These are phyloP conservation scores for Tricladium varicosporioides DNA, from an alignment of 2,329 filamentous ascomycete species.

Conservation along the genomic window DNA sequence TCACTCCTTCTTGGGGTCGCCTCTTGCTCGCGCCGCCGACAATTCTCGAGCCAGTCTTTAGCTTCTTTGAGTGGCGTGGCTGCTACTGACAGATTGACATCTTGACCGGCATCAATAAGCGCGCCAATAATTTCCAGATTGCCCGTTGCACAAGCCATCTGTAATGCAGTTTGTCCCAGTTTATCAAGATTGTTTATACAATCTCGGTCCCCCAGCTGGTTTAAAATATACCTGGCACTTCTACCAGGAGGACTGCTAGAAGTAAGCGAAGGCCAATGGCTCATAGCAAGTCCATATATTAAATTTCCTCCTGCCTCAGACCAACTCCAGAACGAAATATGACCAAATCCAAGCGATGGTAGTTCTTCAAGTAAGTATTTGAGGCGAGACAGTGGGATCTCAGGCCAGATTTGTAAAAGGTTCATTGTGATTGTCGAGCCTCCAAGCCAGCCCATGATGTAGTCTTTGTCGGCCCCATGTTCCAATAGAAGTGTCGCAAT, in stretches of 20 bases:
- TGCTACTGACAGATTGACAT: neutral
- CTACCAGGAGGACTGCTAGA: neutral
- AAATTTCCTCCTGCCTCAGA: neutral
- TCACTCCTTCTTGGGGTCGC: neutral
- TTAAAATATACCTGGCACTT: conserved; percentile 1
- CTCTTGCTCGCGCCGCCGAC: neutral
- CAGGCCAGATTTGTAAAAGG: conserved; percentile 1
- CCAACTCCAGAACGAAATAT: neutral
- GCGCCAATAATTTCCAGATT: conserved; percentile 1
- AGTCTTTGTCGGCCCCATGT: conserved; percentile 1
- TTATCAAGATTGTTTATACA: conserved; percentile 2
- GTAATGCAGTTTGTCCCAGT: neutral
- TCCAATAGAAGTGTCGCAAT: neutral
- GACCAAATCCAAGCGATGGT: conserved; percentile 1
- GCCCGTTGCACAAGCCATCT: neutral
- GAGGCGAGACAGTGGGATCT: neutral
- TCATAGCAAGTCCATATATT: neutral
- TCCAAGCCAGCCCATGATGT: neutral
- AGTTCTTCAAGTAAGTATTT: conserved; percentile 2
- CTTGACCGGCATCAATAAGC: neutral
- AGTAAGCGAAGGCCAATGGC: neutral
- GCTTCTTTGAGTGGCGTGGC: neutral
- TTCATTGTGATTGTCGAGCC: neutral
- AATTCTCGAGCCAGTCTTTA: neutral
- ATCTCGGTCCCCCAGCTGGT: neutral